Conservation (phyloP, 805 yeast genomes). For the Lipomyces oligophaga region DNA sequence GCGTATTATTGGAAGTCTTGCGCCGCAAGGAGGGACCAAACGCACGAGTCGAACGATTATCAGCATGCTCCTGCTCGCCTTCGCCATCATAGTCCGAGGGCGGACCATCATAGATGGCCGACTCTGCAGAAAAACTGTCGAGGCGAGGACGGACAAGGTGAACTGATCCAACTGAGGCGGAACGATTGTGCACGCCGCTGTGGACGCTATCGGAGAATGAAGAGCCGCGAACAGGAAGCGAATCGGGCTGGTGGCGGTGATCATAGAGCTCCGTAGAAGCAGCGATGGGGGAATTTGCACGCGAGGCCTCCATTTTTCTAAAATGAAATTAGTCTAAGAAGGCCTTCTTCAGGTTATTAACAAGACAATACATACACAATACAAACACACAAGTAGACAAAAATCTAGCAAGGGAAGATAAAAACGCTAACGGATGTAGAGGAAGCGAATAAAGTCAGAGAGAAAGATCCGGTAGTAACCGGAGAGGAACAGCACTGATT, state of each 20-base stretch:
- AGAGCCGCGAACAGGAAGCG: conserved; percentile 38
- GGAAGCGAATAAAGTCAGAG: conserved; percentile 5
- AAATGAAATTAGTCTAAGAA: too few species aligned
- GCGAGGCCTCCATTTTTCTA: conserved; percentile 23
- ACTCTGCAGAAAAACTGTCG: conserved; percentile 10
- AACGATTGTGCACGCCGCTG: background rate
- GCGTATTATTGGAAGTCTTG: background rate
- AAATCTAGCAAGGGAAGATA: too few species aligned
- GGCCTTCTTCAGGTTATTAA: background rate
- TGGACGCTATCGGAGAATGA: conserved; percentile 20
- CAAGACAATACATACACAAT: background rate
- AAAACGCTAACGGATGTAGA: conserved; percentile 17
- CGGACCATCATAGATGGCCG: conserved; percentile 9
- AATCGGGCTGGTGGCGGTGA: conserved; percentile 48
- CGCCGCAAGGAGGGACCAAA: background rate
- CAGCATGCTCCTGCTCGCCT: conserved; percentile 10
- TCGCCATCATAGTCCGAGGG: conserved; percentile 19
- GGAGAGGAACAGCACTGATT: conserved; percentile 7
- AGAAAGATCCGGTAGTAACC: conserved; percentile 22
- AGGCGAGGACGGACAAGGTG: conserved; percentile 10
- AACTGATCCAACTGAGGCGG: conserved; percentile 12
- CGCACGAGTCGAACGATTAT: background rate
- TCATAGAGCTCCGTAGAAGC: conserved; percentile 41
- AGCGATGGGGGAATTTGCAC: conserved; percentile 20
- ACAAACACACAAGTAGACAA: background rate